These are phyloP conservation scores for Orbilia brochopaga DNA, from an alignment of 2,329 filamentous ascomycete species.

Conservation along the genomic window DNA sequence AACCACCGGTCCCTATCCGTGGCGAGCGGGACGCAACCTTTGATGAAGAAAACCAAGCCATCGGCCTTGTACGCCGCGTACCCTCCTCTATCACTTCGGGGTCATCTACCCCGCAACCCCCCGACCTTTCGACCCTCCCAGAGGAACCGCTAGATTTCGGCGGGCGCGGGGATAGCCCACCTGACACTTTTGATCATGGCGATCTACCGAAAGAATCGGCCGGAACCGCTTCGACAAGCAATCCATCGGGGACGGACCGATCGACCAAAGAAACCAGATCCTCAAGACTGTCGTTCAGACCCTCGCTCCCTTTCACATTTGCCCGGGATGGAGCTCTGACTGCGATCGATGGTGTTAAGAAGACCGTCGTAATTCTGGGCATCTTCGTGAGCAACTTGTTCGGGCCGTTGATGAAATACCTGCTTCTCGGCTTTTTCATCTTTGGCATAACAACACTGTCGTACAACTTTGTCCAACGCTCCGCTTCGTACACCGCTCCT, in stretches of 20 bases:
- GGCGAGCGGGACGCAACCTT: slow-evolving; percentile 41
- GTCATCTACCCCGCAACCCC: slow-evolving; percentile 23
- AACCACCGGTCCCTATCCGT: slow-evolving; percentile 23
- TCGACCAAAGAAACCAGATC: not conserved
- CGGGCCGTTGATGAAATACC: slow-evolving; percentile 33
- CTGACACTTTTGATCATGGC: slow-evolving; percentile 28
- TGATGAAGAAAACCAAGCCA: slow-evolving; percentile 44
- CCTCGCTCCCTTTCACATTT: slow-evolving; percentile 3
- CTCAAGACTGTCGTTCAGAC: not conserved
- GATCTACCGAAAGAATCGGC: slow-evolving; percentile 3
- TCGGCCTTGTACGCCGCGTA: slow-evolving; percentile 27
- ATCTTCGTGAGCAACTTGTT: slow-evolving; percentile 41
- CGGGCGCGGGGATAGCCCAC: slow-evolving; percentile 23
- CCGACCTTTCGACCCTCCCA: not conserved
- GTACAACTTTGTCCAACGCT: slow-evolving; percentile 38
- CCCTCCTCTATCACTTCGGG: slow-evolving; percentile 31
- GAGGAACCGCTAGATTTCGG: slow-evolving; percentile 10
- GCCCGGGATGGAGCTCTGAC: slow-evolving; percentile 20
- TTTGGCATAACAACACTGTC: slow-evolving; percentile 37
- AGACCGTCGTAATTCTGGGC: slow-evolving; percentile 20
- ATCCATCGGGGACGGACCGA: not conserved
- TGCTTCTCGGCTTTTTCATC: slow-evolving; percentile 40
- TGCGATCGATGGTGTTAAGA: slow-evolving; percentile 12
- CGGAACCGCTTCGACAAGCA: not conserved
- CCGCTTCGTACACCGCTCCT: slow-evolving; percentile 30